Evolutionary conservation across 1,284 basidiomycete genomes (phyloP), one percentile per base, ranked within the genome.

Genomic region (Heterobasidion parviporum): DNA sequence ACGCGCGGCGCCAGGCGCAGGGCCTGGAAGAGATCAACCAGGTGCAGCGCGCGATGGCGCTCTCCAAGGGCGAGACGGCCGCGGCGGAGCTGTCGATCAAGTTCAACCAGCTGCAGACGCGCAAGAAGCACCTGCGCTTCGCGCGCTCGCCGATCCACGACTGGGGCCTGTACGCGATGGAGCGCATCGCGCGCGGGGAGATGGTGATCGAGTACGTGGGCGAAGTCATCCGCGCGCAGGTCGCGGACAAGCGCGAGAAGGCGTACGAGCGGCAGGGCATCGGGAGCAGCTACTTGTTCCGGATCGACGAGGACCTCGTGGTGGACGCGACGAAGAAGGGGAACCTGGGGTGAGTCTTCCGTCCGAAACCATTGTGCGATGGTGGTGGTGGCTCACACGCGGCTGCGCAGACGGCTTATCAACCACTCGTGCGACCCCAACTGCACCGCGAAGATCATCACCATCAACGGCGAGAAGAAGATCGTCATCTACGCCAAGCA

Each of bases 191-290:
- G 14, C 77, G 84, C 18, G 94, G 94, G 6, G 97, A 99, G 72
- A 98, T 99, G 94, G 96, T 99, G 47, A 98, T 99, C 72, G 97
- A 99, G 74, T 99, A 99, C 66, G 97, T 99, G 8, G 97, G 97
- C 36, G 97, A 99, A 76, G 81, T 98, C 59, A 91, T 97, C 60
- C 82, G 97, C 26, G 93, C 95, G 56, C 90, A 93, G 64, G 94
- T 99, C 5, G 96, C 97, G 32, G 97, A 99, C 68, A 92, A 95
- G 69, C 81, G 97, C 54, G 97, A 99, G 76, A 96, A 97, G 76
- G 82, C 85, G 64, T 99, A 99, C 70, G 93, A 98, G 72, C 80
- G 92, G 56, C 92, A 94, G 68, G 95, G 95, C 1, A 98, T 98
- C 62, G 94, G 94, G 15, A 93, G 89, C 67, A 94, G 90, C 67